These are phyloP conservation scores for Cladosporium sp. DNA, from an alignment of 2,329 filamentous ascomycete species.

Conservation along the genomic window DNA sequence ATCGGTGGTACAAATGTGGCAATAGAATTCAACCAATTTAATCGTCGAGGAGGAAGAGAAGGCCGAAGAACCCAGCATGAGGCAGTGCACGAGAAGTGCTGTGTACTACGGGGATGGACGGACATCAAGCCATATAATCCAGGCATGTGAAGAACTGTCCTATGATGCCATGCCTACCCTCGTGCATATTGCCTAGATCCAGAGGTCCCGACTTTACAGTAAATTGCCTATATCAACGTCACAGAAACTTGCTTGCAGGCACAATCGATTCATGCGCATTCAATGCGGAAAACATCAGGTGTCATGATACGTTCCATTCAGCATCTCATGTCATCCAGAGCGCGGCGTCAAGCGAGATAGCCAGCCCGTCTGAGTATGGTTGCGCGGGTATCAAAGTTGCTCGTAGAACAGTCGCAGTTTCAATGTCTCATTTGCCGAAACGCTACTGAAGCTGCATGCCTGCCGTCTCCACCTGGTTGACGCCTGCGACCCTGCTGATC, in stretches of 20 bases:
- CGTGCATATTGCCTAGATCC: not conserved
- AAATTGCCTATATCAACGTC: not conserved
- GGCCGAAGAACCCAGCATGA: not conserved
- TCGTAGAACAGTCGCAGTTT: slow-evolving; percentile 21
- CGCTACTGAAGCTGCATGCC: slow-evolving; percentile 22
- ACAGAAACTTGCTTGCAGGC: not conserved
- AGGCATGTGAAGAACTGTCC: not conserved
- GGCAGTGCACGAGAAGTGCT: not conserved
- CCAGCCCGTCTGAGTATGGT: not conserved
- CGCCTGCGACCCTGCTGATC: slow-evolving; percentile 20
- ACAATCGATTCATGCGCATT: not conserved
- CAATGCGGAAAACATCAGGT: not conserved
- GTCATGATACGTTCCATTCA: slow-evolving; percentile 5
- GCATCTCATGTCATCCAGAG: not conserved
- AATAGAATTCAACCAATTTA: not conserved
- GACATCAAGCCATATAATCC: not conserved
- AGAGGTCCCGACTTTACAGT: not conserved
- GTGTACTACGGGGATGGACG: not conserved
- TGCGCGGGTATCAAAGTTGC: slow-evolving; percentile 21
- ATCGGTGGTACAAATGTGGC: not conserved
- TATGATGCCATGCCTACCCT: not conserved
- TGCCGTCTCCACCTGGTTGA: slow-evolving; percentile 21
- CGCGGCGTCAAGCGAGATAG: slow-evolving; percentile 3
- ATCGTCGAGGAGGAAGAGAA: not conserved
- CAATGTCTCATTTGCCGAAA: slow-evolving; percentile 21